phyloP scores from a whole-genome alignment of 2,329 filamentous ascomycete genomes.

The Alternaria angustiovoidea region DNA sequence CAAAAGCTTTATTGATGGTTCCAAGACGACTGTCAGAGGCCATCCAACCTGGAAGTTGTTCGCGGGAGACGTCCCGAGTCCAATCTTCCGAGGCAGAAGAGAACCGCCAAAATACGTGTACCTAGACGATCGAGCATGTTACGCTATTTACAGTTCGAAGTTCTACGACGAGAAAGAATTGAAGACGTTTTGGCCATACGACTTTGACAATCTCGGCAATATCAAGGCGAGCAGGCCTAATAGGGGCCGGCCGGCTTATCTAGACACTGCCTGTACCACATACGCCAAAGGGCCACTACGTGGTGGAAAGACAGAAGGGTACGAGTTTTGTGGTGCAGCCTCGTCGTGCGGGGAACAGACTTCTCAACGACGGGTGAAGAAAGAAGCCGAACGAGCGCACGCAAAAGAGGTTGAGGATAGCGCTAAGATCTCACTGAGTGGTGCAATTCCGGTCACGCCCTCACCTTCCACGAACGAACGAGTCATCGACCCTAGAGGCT shows the following conservation, averaged over 20 bases:
- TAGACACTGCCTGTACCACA: slow-evolving; percentile 19
- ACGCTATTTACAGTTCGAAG: slow-evolving; percentile 43
- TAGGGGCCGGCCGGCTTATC: slow-evolving; percentile 48
- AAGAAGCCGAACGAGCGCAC: neutral
- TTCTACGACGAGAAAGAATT: slow-evolving; percentile 35
- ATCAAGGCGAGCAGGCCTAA: slow-evolving; percentile 45
- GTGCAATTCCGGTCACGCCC: neutral
- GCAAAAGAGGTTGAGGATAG: neutral
- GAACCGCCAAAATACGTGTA: slow-evolving; percentile 51
- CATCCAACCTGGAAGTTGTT: slow-evolving; percentile 53
- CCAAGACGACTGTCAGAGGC: slow-evolving; percentile 21
- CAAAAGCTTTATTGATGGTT: slow-evolving; percentile 28
- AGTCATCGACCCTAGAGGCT: neutral
- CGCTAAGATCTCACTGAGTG: neutral
- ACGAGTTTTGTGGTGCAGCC: slow-evolving; percentile 1
- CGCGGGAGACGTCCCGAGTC: slow-evolving; percentile 37
- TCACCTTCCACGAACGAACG: neutral
- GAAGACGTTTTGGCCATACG: slow-evolving; percentile 47
- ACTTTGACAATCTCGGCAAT: slow-evolving; percentile 47
- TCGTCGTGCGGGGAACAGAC: neutral
- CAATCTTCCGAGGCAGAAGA: slow-evolving; percentile 33
- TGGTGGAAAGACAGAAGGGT: neutral
- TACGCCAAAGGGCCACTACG: slow-evolving; percentile 21
- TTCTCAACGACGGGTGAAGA: neutral
- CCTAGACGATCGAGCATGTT: slow-evolving; percentile 52